Conservation (phyloP, 345 rosid species). For the Brassica rapa region DNA sequence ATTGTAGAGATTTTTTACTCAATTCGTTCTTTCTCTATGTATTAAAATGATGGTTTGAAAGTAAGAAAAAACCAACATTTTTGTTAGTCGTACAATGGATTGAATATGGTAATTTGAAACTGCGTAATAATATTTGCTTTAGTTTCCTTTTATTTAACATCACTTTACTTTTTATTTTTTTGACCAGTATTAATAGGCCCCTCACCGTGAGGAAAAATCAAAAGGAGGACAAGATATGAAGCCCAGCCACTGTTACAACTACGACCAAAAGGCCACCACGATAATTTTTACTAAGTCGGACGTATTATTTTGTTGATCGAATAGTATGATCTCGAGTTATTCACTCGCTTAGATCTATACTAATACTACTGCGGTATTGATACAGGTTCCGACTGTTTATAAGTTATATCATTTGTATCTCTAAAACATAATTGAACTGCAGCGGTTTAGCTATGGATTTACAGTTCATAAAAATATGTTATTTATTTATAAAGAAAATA, state of each 20-base stretch:
- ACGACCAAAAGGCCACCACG: neutral
- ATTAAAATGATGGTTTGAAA: neutral
- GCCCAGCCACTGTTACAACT: neutral
- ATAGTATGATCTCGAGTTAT: neutral
- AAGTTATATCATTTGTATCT: neutral
- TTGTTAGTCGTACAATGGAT: constrained; percentile 17
- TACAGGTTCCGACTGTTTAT: neutral
- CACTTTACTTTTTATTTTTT: constrained; percentile 31
- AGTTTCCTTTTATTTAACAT: constrained; percentile 15
- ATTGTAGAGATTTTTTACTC: neutral
- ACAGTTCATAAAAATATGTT: neutral
- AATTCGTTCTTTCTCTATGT: neutral
- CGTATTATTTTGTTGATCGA: neutral
- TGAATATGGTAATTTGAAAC: neutral
- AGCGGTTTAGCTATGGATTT: neutral
- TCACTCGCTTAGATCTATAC: neutral
- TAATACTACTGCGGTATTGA: neutral
- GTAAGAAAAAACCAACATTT: neutral
- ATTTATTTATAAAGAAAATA: neutral
- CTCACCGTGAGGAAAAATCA: neutral
- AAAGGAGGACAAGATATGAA: constrained; percentile 9
- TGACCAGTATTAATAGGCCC: constrained; percentile 27
- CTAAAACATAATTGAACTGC: neutral
- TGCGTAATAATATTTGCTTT: constrained; percentile 16
- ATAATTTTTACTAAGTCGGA: neutral